A percentile compares a stretch with the other conserved stretches of the same genome.
phyloP scores from a whole-genome alignment of 2,329 filamentous ascomycete species.

The Ophiostoma fasciatum region DNA sequence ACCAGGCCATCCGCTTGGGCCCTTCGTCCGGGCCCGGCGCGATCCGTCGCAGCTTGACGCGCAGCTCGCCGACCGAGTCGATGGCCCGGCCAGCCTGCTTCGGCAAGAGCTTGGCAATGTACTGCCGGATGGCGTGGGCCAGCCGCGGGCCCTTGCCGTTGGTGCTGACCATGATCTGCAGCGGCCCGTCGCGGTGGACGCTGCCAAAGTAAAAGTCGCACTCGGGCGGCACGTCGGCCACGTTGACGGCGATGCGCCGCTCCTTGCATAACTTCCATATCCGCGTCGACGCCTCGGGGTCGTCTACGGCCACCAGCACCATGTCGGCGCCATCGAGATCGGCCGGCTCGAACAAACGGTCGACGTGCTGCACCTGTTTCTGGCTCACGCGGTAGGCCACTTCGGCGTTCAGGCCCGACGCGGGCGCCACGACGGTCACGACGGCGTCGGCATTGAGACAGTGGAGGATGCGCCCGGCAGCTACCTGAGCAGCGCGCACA shows the following conservation, averaged over 20 bases:
- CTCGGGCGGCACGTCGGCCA: constrained; percentile 89
- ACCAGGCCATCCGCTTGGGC: constrained; percentile 84
- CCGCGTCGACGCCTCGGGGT: constrained; percentile 73
- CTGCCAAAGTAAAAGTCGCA: constrained; percentile 99
- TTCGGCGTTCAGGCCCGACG: constrained; percentile 70
- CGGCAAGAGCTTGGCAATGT: constrained; percentile 66
- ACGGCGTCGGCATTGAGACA: constrained; percentile 88
- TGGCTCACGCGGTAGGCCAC: constrained; percentile 67
- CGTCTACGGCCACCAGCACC: constrained; percentile 88
- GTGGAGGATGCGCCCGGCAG: constrained; percentile 84
- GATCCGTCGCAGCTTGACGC: constrained; percentile 62
- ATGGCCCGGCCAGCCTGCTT: constrained; percentile 74
- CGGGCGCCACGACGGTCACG: constrained; percentile 73
- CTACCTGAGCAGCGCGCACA: constrained; percentile 56
- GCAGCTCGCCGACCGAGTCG: constrained; percentile 64
- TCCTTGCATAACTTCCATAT: constrained; percentile 94
- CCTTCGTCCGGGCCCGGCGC: constrained; percentile 61
- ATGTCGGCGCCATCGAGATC: constrained; percentile 74
- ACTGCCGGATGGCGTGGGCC: constrained; percentile 69
- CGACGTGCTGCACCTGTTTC: constrained; percentile 62
- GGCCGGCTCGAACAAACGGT: constrained; percentile 71
- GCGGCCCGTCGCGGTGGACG: constrained; percentile 82
- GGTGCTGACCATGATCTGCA: constrained; percentile 98
- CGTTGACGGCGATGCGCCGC: constrained; percentile 73
- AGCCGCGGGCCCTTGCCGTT: constrained; percentile 92